A percentile compares a stretch with the other conserved stretches of the same genome.
These are phyloP conservation scores for Persicaria maculosa DNA, from an alignment of 148 eudicot species.

Conservation along the genomic window DNA sequence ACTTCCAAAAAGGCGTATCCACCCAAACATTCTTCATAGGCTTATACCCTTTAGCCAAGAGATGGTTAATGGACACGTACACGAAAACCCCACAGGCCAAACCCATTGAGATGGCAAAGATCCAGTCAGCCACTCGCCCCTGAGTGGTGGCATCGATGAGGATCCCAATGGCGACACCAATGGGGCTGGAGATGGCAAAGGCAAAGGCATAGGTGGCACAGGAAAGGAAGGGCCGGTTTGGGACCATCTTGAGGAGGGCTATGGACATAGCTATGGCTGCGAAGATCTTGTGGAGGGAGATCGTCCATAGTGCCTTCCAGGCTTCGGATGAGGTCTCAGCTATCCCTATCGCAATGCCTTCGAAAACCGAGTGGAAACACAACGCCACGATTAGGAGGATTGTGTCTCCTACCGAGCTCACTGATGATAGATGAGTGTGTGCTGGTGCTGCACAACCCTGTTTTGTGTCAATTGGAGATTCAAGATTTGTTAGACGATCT, in stretches of 20 bases:
- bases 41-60: slow-evolving; percentile 44
- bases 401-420: slow-evolving; percentile 46
- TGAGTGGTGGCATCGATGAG: slow-evolving; percentile 45
- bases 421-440: slow-evolving; percentile 20
- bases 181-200: slow-evolving; percentile 57
- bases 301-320: slow-evolving; percentile 66
- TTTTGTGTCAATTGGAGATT: not conserved
- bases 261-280: slow-evolving; percentile 69
- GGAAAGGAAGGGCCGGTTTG: slow-evolving; percentile 44
- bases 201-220: slow-evolving; percentile 53
- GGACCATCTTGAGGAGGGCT: slow-evolving; percentile 56
- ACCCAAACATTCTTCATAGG: slow-evolving; percentile 22
- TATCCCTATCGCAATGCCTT: slow-evolving; percentile 64
- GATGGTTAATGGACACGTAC: slow-evolving; percentile 54
- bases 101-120: slow-evolving; percentile 57
- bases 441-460: not conserved
- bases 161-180: slow-evolving; percentile 61
- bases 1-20: slow-evolving; percentile 33
- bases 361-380: slow-evolving; percentile 68
- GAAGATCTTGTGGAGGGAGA: slow-evolving; percentile 55
- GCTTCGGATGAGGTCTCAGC: slow-evolving; percentile 47
- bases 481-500: not conserved
- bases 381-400: slow-evolving; percentile 46
- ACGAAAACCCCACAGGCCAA: slow-evolving; percentile 61
- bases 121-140: slow-evolving; percentile 56